A percentile compares a stretch with the other conserved stretches of the same genome.
These are phyloP conservation scores for Euphrasia confusa DNA, from an alignment of 257 asterid species.

Conservation along the genomic window DNA sequence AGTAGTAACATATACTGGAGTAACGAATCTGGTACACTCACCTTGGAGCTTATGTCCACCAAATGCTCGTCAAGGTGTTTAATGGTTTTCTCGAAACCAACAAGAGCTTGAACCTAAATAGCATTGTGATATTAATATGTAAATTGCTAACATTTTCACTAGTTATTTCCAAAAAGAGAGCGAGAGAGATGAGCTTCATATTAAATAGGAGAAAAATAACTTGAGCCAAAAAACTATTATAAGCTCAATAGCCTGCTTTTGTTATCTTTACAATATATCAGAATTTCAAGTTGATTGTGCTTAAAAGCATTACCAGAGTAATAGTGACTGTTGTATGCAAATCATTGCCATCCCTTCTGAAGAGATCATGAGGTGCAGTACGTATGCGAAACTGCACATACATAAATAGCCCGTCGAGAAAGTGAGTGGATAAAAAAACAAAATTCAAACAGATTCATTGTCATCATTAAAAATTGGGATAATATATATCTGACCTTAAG, in stretches of 20 bases:
- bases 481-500: constrained; percentile 57
- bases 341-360: constrained; percentile 87
- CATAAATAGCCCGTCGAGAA: constrained; percentile 14
- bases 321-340: constrained; percentile 74
- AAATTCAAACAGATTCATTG: background rate
- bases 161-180: background rate
- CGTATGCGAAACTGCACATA: constrained; percentile 69
- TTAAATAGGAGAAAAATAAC: background rate
- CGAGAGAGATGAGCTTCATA: background rate
- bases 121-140: background rate
- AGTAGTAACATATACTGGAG: background rate
- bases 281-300: background rate
- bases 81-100: constrained; percentile 81
- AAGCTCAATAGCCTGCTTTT: too few relatives aligned
- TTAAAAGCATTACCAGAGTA: constrained; percentile 56
- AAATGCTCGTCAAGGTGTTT: constrained; percentile 86
- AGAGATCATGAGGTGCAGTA: constrained; percentile 84
- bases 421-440: constrained; percentile 4
- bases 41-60: constrained; percentile 85
- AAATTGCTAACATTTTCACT: background rate
- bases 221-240: background rate
- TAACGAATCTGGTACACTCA: constrained; percentile 23
- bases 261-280: too few relatives aligned
- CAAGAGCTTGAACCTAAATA: constrained; percentile 89
- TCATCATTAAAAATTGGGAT: background rate